Evolutionary conservation across 176 grass and related monocot genomes (phyloP).

Genomic region (Avena insularis): DNA sequence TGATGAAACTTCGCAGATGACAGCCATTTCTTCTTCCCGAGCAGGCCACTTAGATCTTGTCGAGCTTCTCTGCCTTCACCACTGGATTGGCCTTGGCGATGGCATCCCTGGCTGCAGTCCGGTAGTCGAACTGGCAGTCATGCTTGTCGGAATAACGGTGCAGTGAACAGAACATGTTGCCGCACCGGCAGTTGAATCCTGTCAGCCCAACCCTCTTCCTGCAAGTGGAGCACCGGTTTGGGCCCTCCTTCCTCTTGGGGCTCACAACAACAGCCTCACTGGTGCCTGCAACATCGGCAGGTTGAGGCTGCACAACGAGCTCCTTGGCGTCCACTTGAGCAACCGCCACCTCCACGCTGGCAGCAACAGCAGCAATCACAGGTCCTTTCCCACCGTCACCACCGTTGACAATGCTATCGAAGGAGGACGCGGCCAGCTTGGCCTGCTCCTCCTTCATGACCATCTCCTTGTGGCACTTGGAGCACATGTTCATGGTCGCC

Average conservation of each 20-base stretch:
- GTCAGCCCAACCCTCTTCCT: constrained; percentile 90
- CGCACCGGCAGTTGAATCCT: constrained; percentile 87
- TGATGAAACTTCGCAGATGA: constrained; percentile 32
- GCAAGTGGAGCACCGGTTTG: constrained; percentile 74
- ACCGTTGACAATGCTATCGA: constrained; percentile 87
- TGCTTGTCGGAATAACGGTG: constrained; percentile 99
- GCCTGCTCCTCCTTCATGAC: constrained; percentile 76
- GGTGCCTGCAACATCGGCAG: constrained; percentile 43
- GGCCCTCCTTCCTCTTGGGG: constrained; percentile 77
- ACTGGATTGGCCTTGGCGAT: constrained; percentile 98
- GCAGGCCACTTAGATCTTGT: constrained; percentile 77
- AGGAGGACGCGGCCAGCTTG: constrained; percentile 81
- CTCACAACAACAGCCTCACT: constrained; percentile 42
- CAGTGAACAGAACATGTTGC: constrained; percentile 72
- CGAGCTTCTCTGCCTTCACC: constrained; percentile 97
- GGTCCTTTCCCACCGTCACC: constrained; percentile 58
- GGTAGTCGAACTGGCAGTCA: constrained; percentile 93
- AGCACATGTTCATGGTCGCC: constrained; percentile 96
- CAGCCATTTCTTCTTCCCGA: constrained; percentile 32
- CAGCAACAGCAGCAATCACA: constrained; percentile 15
- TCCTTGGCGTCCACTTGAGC: constrained; percentile 54
- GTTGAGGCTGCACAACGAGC: constrained; percentile 48
- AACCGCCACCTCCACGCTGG: constrained; percentile 37
- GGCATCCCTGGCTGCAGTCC: constrained; percentile 73
- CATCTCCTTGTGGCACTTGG: constrained; percentile 99